These are phyloP conservation scores for Cucurbita ficifolia DNA, from an alignment of 306 rosid species.

Conservation along the genomic window DNA sequence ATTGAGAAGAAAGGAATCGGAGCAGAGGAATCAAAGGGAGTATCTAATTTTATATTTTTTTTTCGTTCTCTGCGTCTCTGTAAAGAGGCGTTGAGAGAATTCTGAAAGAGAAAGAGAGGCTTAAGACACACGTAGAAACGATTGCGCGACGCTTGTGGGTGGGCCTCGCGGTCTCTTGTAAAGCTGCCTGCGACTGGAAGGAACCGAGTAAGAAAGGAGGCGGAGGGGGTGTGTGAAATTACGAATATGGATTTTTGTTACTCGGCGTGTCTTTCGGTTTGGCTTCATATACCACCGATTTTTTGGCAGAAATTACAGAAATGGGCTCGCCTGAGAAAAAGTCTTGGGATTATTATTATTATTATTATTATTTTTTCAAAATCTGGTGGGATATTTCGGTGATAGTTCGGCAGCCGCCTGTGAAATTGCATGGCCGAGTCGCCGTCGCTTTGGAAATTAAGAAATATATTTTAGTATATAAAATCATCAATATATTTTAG, in stretches of 20 bases:
- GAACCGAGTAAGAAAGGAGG: background rate
- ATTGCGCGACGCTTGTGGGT: background rate
- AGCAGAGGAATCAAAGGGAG: background rate
- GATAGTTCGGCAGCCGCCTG: background rate
- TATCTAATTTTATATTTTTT: background rate
- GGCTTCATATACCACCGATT: background rate
- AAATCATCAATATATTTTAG: too few relatives aligned
- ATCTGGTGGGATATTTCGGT: background rate
- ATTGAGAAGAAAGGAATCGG: constrained; percentile 3
- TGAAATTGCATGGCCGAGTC: background rate
- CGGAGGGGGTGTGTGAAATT: background rate
- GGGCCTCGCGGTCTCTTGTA: background rate
- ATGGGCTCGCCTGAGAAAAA: background rate
- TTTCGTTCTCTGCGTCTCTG: background rate
- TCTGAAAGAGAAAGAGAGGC: background rate
- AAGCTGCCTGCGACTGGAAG: background rate
- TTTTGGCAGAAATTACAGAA: background rate
- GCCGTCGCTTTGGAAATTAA: background rate
- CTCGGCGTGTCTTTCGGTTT: background rate
- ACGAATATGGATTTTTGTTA: background rate
- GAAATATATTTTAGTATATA: too few relatives aligned
- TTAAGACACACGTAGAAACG: background rate
- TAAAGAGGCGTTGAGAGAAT: background rate
- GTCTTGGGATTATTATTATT: background rate
- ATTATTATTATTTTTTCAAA: background rate